Evolutionary conservation across 1,284 basidiomycete species (phyloP).

Genomic region (Pyrrhoderma lamaoense): DNA sequence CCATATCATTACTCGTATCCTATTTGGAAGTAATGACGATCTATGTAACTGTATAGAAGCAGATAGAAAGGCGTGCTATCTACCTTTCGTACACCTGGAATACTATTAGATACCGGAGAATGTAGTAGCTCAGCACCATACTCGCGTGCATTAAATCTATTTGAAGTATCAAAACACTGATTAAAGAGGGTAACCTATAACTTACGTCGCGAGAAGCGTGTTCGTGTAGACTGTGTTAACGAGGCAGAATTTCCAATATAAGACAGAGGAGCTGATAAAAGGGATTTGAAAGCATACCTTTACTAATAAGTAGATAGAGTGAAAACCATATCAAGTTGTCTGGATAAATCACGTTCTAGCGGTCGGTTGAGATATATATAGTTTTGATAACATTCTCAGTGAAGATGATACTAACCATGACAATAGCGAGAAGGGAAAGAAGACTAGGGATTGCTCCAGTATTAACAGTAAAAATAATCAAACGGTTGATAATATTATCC

Average conservation of each 20-base stretch:
- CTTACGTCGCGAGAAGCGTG: slow-evolving; percentile 15
- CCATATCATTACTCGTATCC: too few species aligned
- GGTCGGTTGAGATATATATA: neutral
- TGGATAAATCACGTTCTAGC: slow-evolving; percentile 13
- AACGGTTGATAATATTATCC: slow-evolving; percentile 17
- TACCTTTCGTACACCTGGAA: too few species aligned
- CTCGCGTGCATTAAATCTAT: too few species aligned
- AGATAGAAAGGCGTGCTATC: too few species aligned
- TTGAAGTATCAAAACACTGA: too few species aligned
- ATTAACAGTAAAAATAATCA: slow-evolving; percentile 17
- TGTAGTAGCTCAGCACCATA: too few species aligned
- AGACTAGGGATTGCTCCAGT: slow-evolving; percentile 17
- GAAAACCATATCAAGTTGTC: slow-evolving; percentile 15
- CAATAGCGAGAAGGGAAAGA: slow-evolving; percentile 11
- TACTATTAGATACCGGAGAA: too few species aligned
- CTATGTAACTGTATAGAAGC: too few species aligned
- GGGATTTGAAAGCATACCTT: neutral
- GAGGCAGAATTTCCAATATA: neutral
- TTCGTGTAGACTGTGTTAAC: slow-evolving; percentile 15
- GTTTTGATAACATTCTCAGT: too few species aligned
- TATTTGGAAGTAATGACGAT: too few species aligned
- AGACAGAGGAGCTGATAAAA: neutral
- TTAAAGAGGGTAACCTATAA: too few species aligned
- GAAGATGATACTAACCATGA: neutral
- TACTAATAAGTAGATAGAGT: slow-evolving; percentile 8